These are phyloP conservation scores for Avena insularis DNA, from an alignment of 176 grass and related monocot genomes.

Conservation along the genomic window DNA sequence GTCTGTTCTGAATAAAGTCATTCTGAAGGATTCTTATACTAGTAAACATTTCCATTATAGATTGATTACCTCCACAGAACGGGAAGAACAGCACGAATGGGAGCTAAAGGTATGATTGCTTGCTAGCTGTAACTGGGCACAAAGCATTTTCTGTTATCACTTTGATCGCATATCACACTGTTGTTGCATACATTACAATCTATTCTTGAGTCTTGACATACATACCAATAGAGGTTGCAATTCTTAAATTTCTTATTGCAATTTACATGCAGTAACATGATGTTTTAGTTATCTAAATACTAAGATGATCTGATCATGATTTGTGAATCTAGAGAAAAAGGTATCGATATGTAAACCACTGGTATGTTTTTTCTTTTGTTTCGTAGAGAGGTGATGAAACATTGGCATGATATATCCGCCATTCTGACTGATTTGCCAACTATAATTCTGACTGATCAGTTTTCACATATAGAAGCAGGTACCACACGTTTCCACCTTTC, in stretches of 20 bases:
- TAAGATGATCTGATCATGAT: background rate
- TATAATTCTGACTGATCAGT: background rate
- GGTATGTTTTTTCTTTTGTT: background rate
- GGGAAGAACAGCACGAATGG: slow-evolving; percentile 96
- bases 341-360: background rate
- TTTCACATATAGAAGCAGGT: background rate
- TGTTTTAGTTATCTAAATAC: background rate
- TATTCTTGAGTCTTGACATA: background rate
- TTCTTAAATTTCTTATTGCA: background rate
- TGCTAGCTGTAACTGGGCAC: background rate
- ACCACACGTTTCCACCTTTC: background rate
- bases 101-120: slow-evolving; percentile 87
- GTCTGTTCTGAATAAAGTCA: slow-evolving; percentile 5
- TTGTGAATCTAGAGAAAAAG: background rate
- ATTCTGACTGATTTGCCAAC: background rate
- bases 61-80: slow-evolving; percentile 99
- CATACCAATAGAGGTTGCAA: background rate
- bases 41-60: slow-evolving; percentile 48
- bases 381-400: slow-evolving; percentile 14
- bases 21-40: background rate
- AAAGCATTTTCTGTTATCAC: background rate
- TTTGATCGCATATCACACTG: background rate
- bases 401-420: background rate
- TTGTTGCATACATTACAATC: background rate
- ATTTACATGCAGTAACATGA: background rate